Evolutionary conservation across 768 basidiomycete species (phyloP).

Genomic region (Mycena metata): DNA sequence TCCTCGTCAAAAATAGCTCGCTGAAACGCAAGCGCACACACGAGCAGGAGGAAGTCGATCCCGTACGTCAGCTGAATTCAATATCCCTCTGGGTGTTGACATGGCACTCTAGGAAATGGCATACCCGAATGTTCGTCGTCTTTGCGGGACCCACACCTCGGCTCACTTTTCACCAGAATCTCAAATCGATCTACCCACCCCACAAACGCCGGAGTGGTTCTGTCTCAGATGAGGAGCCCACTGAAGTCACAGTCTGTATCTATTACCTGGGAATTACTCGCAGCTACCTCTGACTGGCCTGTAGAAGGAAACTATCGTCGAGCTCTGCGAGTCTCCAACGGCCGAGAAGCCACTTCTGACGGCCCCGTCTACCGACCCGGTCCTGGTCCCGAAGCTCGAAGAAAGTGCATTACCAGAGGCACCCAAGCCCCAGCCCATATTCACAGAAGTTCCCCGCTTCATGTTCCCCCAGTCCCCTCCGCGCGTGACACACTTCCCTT

Average conservation of each 20-base stretch:
- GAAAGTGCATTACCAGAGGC: not conserved
- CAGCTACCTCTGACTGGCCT: not conserved
- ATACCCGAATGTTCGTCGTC: conserved; percentile 57
- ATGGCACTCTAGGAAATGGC: conserved; percentile 48
- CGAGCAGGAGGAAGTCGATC: conserved; percentile 43
- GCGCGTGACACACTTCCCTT: conserved; percentile 23
- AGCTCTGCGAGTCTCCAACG: not conserved
- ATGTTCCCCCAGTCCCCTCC: conserved; percentile 27
- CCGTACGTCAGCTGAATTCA: conserved; percentile 19
- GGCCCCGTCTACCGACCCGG: conserved; percentile 1
- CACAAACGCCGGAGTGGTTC: conserved; percentile 54
- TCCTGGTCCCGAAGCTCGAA: not conserved
- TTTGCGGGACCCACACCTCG: conserved; percentile 3
- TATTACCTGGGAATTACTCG: not conserved
- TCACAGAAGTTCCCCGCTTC: conserved; percentile 18
- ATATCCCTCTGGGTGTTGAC: not conserved
- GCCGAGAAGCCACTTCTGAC: not conserved
- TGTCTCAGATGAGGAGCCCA: conserved; percentile 41
- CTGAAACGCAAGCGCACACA: conserved; percentile 49
- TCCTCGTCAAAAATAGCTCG: conserved; percentile 20
- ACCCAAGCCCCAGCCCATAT: not conserved
- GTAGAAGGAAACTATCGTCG: not conserved
- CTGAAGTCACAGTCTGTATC: conserved; percentile 1
- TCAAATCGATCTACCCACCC: conserved; percentile 60
- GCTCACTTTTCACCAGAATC: conserved; percentile 50